Evolutionary conservation across 768 basidiomycete species (phyloP).

Genomic region (Leccinum uliginosum): DNA sequence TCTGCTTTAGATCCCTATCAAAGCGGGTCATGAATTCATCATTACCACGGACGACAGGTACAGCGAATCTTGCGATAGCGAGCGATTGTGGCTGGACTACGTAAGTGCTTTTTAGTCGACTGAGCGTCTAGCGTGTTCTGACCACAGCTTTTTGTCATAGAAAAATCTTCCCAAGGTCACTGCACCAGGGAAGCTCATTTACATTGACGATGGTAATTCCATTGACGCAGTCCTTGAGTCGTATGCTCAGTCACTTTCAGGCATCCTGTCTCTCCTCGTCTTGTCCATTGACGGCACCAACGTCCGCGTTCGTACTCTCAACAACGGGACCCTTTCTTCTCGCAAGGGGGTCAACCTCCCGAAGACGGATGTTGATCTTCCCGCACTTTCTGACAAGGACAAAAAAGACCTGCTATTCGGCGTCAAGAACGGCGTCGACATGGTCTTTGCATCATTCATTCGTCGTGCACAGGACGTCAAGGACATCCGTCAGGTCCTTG

Average conservation of each 20-base stretch:
- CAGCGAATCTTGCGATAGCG: constrained; percentile 73
- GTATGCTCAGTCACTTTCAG: constrained; percentile 21
- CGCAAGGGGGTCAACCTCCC: constrained; percentile 99
- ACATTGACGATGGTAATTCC: constrained; percentile 85
- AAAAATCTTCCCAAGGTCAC: constrained; percentile 93
- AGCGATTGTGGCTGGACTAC: constrained; percentile 91
- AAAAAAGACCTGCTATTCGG: constrained; percentile 93
- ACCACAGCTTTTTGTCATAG: constrained; percentile 35
- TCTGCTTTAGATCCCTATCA: constrained; percentile 61
- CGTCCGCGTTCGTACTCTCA: constrained; percentile 81
- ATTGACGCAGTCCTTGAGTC: neutral
- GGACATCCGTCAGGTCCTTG: constrained; percentile 91
- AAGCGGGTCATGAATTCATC: constrained; percentile 91
- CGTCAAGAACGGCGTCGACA: constrained; percentile 97
- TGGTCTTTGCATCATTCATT: constrained; percentile 99
- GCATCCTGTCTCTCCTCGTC: constrained; percentile 90
- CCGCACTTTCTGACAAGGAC: constrained; percentile 97
- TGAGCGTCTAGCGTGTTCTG: neutral
- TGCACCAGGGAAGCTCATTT: constrained; percentile 94
- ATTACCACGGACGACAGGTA: constrained; percentile 83
- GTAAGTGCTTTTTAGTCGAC: constrained; percentile 42
- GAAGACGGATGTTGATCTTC: constrained; percentile 96
- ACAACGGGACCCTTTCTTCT: constrained; percentile 89
- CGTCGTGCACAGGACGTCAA: constrained; percentile 90
- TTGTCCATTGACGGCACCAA: constrained; percentile 79